A percentile compares a stretch with the other conserved stretches of the same genome.
Conservation (phyloP, 2,329 filamentous ascomycete genomes). For the Apiospora malaysiana region DNA sequence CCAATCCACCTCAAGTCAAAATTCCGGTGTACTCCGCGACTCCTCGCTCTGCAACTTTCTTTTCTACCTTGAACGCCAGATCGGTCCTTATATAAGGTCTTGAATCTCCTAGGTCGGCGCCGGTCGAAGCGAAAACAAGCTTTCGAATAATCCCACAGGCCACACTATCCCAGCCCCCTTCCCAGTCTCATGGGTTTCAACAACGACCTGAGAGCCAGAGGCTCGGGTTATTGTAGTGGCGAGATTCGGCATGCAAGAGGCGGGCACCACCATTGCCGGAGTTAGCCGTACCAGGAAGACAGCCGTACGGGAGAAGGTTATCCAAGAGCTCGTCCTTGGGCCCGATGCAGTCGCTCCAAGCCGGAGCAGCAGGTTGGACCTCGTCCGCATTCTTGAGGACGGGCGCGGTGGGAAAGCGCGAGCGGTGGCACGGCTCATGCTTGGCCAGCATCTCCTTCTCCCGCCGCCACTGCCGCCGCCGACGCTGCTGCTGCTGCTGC, state of each 20-base stretch:
- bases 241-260: not conserved
- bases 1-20: not conserved
- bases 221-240: not conserved
- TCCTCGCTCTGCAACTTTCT: not conserved
- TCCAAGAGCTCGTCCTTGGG: slow-evolving; percentile 22
- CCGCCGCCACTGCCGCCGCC: not conserved
- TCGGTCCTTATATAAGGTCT: not conserved
- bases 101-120: not conserved
- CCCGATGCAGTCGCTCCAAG: slow-evolving; percentile 6
- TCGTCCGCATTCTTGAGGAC: not conserved
- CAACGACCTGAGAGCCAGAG: not conserved
- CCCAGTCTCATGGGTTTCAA: not conserved
- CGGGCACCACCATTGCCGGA: not conserved
- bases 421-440: slow-evolving; percentile 14
- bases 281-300: too few relatives aligned
- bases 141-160: not conserved
- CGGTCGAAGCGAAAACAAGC: not conserved
- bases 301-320: not conserved
- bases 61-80: not conserved
- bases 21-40: slow-evolving; percentile 1
- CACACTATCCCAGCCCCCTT: not conserved
- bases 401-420: not conserved
- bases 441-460: not conserved
- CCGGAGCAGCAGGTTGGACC: too few relatives aligned
- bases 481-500: too few relatives aligned